Conservation (phyloP, 495 filamentous ascomycete genomes). For the Penicillium atrosanguineum region DNA sequence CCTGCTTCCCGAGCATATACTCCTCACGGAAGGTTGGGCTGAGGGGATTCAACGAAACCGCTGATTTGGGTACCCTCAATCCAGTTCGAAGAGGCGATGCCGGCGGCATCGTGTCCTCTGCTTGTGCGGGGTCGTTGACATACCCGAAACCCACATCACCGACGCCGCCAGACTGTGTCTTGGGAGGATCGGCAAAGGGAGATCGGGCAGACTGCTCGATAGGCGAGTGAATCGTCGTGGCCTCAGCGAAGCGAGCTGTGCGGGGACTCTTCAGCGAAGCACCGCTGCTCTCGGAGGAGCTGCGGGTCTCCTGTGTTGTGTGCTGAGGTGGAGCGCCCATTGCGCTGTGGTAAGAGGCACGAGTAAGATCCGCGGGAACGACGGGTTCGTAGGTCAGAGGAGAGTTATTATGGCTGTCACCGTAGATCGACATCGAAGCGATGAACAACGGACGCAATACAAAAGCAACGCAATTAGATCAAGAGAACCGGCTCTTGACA, state of each 20-base stretch:
- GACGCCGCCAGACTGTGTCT: conserved; percentile 51
- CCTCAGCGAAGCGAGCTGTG: conserved; percentile 86
- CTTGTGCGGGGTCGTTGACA: conserved; percentile 56
- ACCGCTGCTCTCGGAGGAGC: conserved; percentile 42
- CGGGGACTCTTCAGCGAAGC: conserved; percentile 75
- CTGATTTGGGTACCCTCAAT: conserved; percentile 78
- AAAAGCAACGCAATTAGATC: conserved; percentile 11
- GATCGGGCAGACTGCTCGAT: conserved; percentile 56
- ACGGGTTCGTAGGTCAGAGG: conserved; percentile 35
- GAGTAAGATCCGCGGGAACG: conserved; percentile 33
- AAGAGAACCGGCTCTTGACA: conserved; percentile 41
- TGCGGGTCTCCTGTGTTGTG: conserved; percentile 24
- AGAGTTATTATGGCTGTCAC: conserved; percentile 26
- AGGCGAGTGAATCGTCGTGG: conserved; percentile 83
- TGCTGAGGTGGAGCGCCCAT: conserved; percentile 30
- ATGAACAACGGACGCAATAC: conserved; percentile 3
- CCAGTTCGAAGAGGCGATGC: conserved; percentile 80
- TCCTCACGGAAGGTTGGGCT: conserved; percentile 90
- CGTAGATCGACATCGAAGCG: conserved; percentile 27
- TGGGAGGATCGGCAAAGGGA: conserved; percentile 68
- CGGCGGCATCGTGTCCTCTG: conserved; percentile 57
- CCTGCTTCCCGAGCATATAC: conserved; percentile 74
- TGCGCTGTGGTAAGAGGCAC: conserved; percentile 28
- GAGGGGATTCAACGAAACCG: conserved; percentile 62
- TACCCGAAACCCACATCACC: conserved; percentile 93